Percentiles rank a stretch among this genome's conserved stretches.
Evolutionary conservation across 2,329 filamentous ascomycete species (phyloP).

Genomic region (Colletotrichum spinosum): DNA sequence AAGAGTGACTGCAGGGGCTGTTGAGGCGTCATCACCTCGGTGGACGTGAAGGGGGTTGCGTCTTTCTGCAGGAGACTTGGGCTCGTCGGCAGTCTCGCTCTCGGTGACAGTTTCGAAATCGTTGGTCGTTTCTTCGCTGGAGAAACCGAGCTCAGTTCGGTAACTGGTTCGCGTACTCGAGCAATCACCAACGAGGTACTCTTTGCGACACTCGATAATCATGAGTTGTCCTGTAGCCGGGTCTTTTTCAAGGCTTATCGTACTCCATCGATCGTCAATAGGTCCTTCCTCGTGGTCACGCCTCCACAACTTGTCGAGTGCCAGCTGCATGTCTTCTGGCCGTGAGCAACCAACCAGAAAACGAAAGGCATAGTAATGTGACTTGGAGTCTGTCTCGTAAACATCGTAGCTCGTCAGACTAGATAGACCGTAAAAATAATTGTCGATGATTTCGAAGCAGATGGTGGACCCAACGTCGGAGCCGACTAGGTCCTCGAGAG

Average conservation of each 20-base stretch:
- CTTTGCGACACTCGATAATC: constrained; percentile 76
- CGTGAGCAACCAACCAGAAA: constrained; percentile 66
- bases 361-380: constrained; percentile 75
- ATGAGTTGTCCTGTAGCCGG: constrained; percentile 68
- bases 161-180: constrained; percentile 76
- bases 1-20: constrained; percentile 58
- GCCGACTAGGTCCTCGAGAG: constrained; percentile 70
- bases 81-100: neutral
- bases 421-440: constrained; percentile 76
- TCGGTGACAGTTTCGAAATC: constrained; percentile 32
- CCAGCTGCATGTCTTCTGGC: constrained; percentile 50
- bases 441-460: constrained; percentile 77
- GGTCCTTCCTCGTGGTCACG: constrained; percentile 76
- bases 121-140: constrained; percentile 16
- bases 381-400: constrained; percentile 74
- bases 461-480: constrained; percentile 74
- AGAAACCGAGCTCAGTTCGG: constrained; percentile 63
- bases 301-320: constrained; percentile 67
- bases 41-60: constrained; percentile 61
- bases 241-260: constrained; percentile 71
- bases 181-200: constrained; percentile 68
- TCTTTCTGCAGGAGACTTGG: neutral
- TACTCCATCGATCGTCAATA: constrained; percentile 80
- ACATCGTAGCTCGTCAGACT: constrained; percentile 72
- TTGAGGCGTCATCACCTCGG: constrained; percentile 56